phyloP scores from a whole-genome alignment of 2,329 filamentous ascomycete species.

The Geosmithia flava region DNA sequence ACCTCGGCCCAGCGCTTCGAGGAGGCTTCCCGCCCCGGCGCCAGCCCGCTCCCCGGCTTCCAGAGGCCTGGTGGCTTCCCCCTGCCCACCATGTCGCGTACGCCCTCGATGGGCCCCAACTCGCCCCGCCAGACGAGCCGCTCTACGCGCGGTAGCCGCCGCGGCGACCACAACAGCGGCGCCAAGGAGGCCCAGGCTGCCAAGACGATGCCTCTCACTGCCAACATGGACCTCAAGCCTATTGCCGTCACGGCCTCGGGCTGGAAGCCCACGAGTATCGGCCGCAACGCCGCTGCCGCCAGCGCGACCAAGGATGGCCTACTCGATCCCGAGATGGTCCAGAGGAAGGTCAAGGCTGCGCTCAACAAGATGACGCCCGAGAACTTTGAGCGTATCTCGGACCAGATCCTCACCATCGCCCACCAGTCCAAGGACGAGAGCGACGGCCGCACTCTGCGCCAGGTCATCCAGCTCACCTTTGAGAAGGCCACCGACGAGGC shows the following conservation, averaged over 20 bases:
- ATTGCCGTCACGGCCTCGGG: conserved; percentile 61
- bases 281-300: conserved; percentile 22
- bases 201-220: conserved; percentile 86
- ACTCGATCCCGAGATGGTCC: conserved; percentile 84
- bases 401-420: conserved; percentile 85
- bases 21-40: conserved; percentile 37
- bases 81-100: conserved; percentile 52
- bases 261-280: conserved; percentile 79
- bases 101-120: conserved; percentile 50
- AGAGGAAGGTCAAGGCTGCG: conserved; percentile 96
- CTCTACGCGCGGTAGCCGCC: conserved; percentile 51
- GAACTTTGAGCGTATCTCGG: conserved; percentile 92
- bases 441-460: conserved; percentile 86
- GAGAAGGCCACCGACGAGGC: conserved; percentile 98
- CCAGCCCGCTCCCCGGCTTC: conserved; percentile 28
- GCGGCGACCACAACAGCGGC: conserved; percentile 33
- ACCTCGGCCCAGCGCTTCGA: conserved; percentile 67
- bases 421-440: conserved; percentile 91
- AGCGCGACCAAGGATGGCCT: conserved; percentile 33
- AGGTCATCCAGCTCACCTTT: conserved; percentile 97
- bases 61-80: conserved; percentile 46
- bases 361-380: conserved; percentile 99
- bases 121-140: conserved; percentile 60
- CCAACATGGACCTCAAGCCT: conserved; percentile 68
- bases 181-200: conserved; percentile 57